phyloP scores from a whole-genome alignment of 305 asterid species.

The Fraxinus angustifolia region DNA sequence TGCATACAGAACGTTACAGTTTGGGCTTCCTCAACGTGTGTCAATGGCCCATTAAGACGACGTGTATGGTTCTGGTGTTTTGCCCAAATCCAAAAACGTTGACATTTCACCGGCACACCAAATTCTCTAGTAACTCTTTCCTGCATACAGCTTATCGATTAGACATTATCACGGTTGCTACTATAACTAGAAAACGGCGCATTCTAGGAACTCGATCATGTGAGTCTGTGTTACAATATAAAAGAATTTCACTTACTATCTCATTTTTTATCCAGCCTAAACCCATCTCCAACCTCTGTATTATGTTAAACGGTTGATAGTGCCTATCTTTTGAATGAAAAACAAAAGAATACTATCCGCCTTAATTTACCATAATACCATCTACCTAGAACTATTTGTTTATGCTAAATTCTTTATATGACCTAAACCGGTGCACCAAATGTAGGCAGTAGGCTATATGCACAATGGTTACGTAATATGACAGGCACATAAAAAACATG shows the following conservation, averaged over 20 bases:
- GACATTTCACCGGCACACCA: conserved; percentile 47
- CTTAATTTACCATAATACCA: not conserved
- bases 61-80: conserved; percentile 51
- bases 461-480: not conserved
- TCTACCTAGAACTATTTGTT: not conserved
- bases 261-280: not conserved
- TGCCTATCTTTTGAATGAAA: not conserved
- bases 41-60: conserved; percentile 51
- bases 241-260: not conserved
- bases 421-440: not conserved
- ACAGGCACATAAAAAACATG: not conserved
- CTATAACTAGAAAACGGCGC: not conserved
- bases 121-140: conserved; percentile 55
- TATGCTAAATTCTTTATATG: not conserved
- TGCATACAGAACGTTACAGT: conserved; percentile 35
- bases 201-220: conserved; percentile 3
- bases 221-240: not conserved
- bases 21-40: conserved; percentile 47
- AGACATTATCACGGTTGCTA: conserved; percentile 19
- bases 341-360: not conserved
- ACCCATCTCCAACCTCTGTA: not conserved
- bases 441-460: not conserved
- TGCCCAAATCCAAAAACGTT: conserved; percentile 60
- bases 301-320: not conserved
- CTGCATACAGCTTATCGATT: conserved; percentile 37